These are phyloP conservation scores for Auxenochlorella pyrenoidosa DNA, from an alignment of 139 green algal species.

Conservation along the genomic window DNA sequence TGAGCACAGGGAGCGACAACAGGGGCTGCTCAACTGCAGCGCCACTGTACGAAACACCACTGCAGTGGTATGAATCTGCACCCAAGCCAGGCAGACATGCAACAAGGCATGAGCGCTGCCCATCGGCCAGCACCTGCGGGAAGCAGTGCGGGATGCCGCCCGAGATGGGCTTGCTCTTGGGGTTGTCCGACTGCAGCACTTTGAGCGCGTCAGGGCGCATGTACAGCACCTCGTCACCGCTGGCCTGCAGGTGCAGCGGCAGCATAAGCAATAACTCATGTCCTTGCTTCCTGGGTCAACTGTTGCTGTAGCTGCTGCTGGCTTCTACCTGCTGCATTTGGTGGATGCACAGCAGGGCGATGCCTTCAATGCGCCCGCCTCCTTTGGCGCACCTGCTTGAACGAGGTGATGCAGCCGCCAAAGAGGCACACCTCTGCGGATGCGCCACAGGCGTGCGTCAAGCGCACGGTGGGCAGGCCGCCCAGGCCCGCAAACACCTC, in stretches of 20 bases:
- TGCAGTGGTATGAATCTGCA: too few species aligned
- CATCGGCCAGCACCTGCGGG: constrained; percentile 69
- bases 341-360: too few species aligned
- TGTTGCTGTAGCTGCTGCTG: neutral
- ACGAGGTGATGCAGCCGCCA: constrained; percentile 88
- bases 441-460: constrained; percentile 80
- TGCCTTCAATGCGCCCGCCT: too few species aligned
- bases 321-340: neutral
- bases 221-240: constrained; percentile 94
- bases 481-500: constrained; percentile 41
- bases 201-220: constrained; percentile 67
- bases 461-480: constrained; percentile 48
- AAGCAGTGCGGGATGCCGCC: constrained; percentile 98
- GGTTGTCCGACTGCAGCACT: neutral
- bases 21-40: neutral
- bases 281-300: too few species aligned
- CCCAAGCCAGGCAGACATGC: neutral
- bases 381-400: constrained; percentile 65
- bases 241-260: constrained; percentile 41
- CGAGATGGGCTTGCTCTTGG: constrained; percentile 88
- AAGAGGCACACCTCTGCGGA: constrained; percentile 91
- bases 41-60: too few species aligned
- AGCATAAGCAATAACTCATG: too few species aligned
- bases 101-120: too few species aligned
- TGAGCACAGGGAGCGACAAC: neutral